Evolutionary conservation across 2,329 filamentous ascomycete species (phyloP).

Genomic region (Pseudogymnoascus verrucosus): DNA sequence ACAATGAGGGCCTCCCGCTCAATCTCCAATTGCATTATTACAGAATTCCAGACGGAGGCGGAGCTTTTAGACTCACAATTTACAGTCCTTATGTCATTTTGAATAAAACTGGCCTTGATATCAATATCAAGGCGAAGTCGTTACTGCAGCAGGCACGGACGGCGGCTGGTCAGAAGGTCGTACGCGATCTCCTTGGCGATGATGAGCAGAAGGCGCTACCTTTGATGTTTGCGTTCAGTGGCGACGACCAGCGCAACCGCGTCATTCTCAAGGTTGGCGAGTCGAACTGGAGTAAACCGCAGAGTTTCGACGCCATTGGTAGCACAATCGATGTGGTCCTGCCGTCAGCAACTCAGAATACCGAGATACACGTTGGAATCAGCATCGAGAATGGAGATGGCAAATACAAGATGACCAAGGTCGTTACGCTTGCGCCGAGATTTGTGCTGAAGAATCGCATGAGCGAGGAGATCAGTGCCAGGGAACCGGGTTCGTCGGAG

Average conservation of each 20-base stretch:
- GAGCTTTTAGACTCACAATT: constrained; percentile 90
- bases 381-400: constrained; percentile 85
- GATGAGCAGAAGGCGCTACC: constrained; percentile 67
- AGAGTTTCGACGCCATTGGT: constrained; percentile 96
- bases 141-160: constrained; percentile 76
- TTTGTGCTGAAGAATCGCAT: constrained; percentile 94
- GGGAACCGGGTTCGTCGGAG: constrained; percentile 85
- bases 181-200: constrained; percentile 32
- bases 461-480: constrained; percentile 77
- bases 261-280: constrained; percentile 81
- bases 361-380: constrained; percentile 86
- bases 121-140: constrained; percentile 81
- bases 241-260: constrained; percentile 84
- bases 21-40: constrained; percentile 86
- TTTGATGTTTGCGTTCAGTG: constrained; percentile 92
- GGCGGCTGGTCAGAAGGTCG: constrained; percentile 70
- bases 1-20: constrained; percentile 70
- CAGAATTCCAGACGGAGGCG: constrained; percentile 81
- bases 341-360: constrained; percentile 57
- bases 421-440: constrained; percentile 84
- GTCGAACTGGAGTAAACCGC: constrained; percentile 92
- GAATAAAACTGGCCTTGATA: constrained; percentile 87
- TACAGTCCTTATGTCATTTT: constrained; percentile 92
- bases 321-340: constrained; percentile 85
- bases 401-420: constrained; percentile 96